These are phyloP conservation scores for Thraustochytrium striatum DNA, from an alignment of 352 stramenopile genomes.

Conservation along the genomic window DNA sequence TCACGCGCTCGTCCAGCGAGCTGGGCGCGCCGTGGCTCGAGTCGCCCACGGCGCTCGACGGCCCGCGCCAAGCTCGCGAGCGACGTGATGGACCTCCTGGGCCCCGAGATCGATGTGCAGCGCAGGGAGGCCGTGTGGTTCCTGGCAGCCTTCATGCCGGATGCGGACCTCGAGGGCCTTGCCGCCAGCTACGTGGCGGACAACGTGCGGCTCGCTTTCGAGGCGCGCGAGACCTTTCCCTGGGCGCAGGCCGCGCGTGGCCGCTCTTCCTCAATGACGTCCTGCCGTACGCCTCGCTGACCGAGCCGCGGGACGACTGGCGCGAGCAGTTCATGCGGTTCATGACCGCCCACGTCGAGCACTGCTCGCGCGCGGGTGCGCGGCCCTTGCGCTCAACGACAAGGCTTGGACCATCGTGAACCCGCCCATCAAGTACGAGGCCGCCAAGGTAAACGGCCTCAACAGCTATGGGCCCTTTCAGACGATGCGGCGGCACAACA, in stretches of 20 bases:
- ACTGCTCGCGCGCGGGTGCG: not conserved
- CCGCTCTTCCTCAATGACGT: slow-evolving; percentile 40
- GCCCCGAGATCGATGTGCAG: no score
- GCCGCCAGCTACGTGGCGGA: not conserved
- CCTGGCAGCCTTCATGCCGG: slow-evolving; percentile 9
- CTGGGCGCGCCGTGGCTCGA: no score
- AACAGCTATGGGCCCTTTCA: slow-evolving; percentile 44
- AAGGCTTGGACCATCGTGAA: slow-evolving; percentile 6
- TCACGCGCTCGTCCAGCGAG: no score
- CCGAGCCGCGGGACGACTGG: slow-evolving; percentile 18
- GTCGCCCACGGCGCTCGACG: no score
- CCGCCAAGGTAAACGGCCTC: not conserved
- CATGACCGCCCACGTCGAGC: not conserved
- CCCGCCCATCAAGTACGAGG: slow-evolving; percentile 18
- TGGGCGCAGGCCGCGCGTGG: not conserved
- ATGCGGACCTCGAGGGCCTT: not conserved
- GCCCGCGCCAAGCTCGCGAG: no score
- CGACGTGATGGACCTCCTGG: no score
- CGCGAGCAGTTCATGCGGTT: not conserved
- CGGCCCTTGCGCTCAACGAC: slow-evolving; percentile 5
- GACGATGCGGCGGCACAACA: slow-evolving; percentile 51
- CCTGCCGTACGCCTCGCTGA: slow-evolving; percentile 25
- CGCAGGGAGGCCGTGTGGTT: not conserved
- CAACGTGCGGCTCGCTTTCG: slow-evolving; percentile 16
- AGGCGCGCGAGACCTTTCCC: not conserved